These are phyloP conservation scores for Leccinum subtestaceum DNA, from an alignment of 768 basidiomycete species.

Conservation along the genomic window DNA sequence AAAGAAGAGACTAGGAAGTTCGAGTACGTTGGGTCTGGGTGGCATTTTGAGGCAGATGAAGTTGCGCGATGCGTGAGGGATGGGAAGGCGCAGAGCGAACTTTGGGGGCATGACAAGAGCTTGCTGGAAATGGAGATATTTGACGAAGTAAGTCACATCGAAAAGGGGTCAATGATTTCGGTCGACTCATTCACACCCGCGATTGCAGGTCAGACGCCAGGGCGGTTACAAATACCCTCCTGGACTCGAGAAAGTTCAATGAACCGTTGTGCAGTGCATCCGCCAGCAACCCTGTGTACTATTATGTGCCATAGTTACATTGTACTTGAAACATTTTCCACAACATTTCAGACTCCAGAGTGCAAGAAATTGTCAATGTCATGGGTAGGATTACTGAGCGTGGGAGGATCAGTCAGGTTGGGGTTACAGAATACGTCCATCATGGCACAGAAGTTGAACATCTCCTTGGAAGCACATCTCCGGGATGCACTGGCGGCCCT, in stretches of 20 bases:
- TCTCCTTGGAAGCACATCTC: slow-evolving; percentile 71
- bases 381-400: not conserved
- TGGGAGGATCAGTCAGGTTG: not conserved
- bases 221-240: slow-evolving; percentile 62
- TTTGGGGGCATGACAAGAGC: slow-evolving; percentile 81
- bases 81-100: slow-evolving; percentile 67
- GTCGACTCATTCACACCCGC: slow-evolving; percentile 14
- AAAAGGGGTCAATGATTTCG: not conserved
- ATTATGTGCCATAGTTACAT: not conserved
- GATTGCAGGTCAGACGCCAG: slow-evolving; percentile 57
- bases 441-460: slow-evolving; percentile 38
- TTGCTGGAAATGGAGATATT: slow-evolving; percentile 80
- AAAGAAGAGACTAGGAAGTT: slow-evolving; percentile 59
- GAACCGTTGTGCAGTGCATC: not conserved
- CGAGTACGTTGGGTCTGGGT: slow-evolving; percentile 65
- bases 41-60: slow-evolving; percentile 87
- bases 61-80: slow-evolving; percentile 75
- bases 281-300: not conserved
- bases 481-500: slow-evolving; percentile 47
- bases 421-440: not conserved
- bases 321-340: too few relatives aligned
- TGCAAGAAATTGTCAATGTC: not conserved
- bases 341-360: not conserved
- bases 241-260: slow-evolving; percentile 52
- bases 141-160: slow-evolving; percentile 58